Conservation (phyloP, 2,329 filamentous ascomycete species). For the Aspergillus pseudoviridinutans region DNA sequence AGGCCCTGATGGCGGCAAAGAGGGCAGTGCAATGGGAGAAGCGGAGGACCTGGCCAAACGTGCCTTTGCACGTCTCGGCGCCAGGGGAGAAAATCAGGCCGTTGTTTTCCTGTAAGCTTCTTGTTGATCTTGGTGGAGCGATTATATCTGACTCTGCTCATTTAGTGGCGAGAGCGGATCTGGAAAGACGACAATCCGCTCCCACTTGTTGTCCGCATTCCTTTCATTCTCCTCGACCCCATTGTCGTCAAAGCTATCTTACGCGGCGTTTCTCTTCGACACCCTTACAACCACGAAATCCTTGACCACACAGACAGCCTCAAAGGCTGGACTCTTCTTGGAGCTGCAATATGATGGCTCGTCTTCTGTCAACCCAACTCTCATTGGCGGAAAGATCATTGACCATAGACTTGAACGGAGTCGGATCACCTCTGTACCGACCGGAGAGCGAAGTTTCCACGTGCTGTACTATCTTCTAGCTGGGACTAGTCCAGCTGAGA, state of each 20-base stretch:
- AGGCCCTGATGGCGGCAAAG: constrained; percentile 83
- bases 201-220: constrained; percentile 79
- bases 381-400: constrained; percentile 91
- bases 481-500: constrained; percentile 86
- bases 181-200: constrained; percentile 91
- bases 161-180: constrained; percentile 87
- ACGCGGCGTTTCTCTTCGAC: constrained; percentile 93
- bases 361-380: constrained; percentile 73
- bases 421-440: constrained; percentile 85
- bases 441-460: constrained; percentile 95
- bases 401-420: constrained; percentile 91
- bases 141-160: constrained; percentile 24
- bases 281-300: constrained; percentile 96
- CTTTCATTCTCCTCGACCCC: constrained; percentile 89
- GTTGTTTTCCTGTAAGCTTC: constrained; percentile 78
- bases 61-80: constrained; percentile 79
- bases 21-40: constrained; percentile 87
- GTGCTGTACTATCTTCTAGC: constrained; percentile 91
- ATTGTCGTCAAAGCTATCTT: constrained; percentile 85
- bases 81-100: constrained; percentile 88
- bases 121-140: not conserved
- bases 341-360: constrained; percentile 96
- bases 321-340: constrained; percentile 91
- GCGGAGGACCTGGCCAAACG: constrained; percentile 87
- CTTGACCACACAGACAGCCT: constrained; percentile 88